Percentiles rank a stretch among this genome's conserved stretches.
Conservation (phyloP, 2,329 filamentous ascomycete species). For the Zymoseptoria tritici region DNA sequence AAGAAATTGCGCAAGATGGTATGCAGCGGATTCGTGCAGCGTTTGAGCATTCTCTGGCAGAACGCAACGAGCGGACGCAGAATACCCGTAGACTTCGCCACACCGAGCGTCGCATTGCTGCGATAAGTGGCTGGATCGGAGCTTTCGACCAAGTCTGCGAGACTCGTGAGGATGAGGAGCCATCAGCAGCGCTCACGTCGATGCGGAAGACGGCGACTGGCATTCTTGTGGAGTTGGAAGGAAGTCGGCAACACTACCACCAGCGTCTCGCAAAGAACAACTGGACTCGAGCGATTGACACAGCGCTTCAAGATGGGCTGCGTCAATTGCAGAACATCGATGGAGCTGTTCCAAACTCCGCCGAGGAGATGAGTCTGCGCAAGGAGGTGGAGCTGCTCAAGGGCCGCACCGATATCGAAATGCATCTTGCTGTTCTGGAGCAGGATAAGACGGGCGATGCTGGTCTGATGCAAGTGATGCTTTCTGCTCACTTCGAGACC, state of each 20-base stretch:
- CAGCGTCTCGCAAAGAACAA: slow-evolving; percentile 70
- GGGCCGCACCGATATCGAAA: slow-evolving; percentile 71
- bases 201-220: slow-evolving; percentile 86
- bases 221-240: slow-evolving; percentile 80
- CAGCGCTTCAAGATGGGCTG: slow-evolving; percentile 77
- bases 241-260: slow-evolving; percentile 83
- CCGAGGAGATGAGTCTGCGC: slow-evolving; percentile 59
- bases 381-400: slow-evolving; percentile 83
- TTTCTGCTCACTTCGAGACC: slow-evolving; percentile 88
- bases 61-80: slow-evolving; percentile 70
- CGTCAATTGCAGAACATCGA: slow-evolving; percentile 69
- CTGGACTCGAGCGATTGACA: slow-evolving; percentile 84
- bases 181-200: slow-evolving; percentile 58
- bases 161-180: slow-evolving; percentile 57
- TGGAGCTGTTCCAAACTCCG: slow-evolving; percentile 48
- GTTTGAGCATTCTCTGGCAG: slow-evolving; percentile 69
- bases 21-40: slow-evolving; percentile 70
- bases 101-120: slow-evolving; percentile 74
- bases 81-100: slow-evolving; percentile 76
- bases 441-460: slow-evolving; percentile 76
- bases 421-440: slow-evolving; percentile 68
- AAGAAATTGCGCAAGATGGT: slow-evolving; percentile 67
- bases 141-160: slow-evolving; percentile 82
- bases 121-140: slow-evolving; percentile 87
- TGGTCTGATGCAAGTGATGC: slow-evolving; percentile 69